phyloP scores from a whole-genome alignment of 148 eudicot species.

The Chenopodium album region DNA sequence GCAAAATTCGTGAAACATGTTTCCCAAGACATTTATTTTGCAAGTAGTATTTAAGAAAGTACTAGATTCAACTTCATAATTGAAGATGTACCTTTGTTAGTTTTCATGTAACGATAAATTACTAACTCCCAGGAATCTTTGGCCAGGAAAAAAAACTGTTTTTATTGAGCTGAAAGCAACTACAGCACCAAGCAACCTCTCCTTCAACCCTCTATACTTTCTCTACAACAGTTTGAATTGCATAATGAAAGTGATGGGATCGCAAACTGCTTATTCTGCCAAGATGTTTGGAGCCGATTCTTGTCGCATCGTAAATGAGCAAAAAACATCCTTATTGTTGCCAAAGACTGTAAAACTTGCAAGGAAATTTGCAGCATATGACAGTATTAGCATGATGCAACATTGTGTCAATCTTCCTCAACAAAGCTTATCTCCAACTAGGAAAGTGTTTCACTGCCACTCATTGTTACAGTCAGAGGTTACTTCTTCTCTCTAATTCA shows the following conservation, averaged over 20 bases:
- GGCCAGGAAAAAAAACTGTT: not conserved
- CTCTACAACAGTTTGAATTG: not conserved
- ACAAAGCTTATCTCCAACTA: not conserved
- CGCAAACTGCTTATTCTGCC: not conserved
- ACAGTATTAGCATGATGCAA: not conserved
- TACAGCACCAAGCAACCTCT: not conserved
- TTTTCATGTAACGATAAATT: not conserved
- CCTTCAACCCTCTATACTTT: not conserved
- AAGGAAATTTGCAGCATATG: not conserved
- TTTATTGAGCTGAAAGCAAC: not conserved
- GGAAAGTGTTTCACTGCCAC: conserved; percentile 2
- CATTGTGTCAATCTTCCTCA: not conserved
- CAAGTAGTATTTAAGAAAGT: too few relatives aligned
- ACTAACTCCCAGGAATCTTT: not conserved
- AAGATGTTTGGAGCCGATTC: not conserved
- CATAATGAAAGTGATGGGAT: conserved; percentile 7
- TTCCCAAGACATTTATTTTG: too few relatives aligned
- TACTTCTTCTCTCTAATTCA: not conserved
- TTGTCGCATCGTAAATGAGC: not conserved
- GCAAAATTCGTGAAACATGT: too few relatives aligned
- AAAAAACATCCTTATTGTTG: not conserved
- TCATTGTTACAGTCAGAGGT: conserved; percentile 13
- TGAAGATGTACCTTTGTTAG: not conserved
- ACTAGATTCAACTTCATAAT: not conserved
- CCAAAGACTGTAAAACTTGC: not conserved